Base-by-base conservation (phyloP, 164 flowering plant species). In the Vitis cinerea region DNA sequence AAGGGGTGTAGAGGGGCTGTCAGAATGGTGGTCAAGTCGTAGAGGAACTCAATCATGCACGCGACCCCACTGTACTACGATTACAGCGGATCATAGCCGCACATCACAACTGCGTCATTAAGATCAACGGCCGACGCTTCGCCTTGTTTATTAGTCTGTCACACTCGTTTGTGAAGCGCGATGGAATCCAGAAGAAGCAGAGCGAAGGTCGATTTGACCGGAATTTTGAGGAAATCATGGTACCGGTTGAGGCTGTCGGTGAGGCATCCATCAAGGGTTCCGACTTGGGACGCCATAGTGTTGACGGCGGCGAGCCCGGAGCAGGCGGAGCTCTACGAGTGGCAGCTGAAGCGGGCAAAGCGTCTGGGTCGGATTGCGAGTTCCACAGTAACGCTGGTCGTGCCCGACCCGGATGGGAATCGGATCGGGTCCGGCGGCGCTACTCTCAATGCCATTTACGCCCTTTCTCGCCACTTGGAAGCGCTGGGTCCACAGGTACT, bases 381-480 rank as follows among this genome's bases (percentile, higher is more conserved):
- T 27, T 83, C 88, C 62, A 96, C 99, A 11, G 71, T 96, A 73
- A 87, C 98, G 4, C 84, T 96, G 27, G 92, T 93, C 17, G 99
- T 96, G 17, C 98, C 99, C 23, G 98, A 92, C 59, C 99, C 98
- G 10, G 72, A 84, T 4, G 99, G 98, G 2, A 86, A 80, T 10
- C 90, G 99, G 64, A 96, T 96, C 71, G 99, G 99, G 17, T 96
- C 99, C 63, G 99, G 99, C 9, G 97, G 94, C 0, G 98, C 98
- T 63, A 96, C 99, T 59, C 92, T 96, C 62, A 82, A 90, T 70
- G 95, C 99, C 81, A 78, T 96, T 66, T 55, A 49, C 29, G 91
- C 90, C 1, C 93, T 90, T 23, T 77, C 92, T 2, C 10, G 53
- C 7, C 88, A 82, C 69, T 83, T n/a, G 69, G 31, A 61, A 64